Base-by-base conservation (phyloP, 495 filamentous ascomycete species). In the Parathielavia appendiculata region DNA sequence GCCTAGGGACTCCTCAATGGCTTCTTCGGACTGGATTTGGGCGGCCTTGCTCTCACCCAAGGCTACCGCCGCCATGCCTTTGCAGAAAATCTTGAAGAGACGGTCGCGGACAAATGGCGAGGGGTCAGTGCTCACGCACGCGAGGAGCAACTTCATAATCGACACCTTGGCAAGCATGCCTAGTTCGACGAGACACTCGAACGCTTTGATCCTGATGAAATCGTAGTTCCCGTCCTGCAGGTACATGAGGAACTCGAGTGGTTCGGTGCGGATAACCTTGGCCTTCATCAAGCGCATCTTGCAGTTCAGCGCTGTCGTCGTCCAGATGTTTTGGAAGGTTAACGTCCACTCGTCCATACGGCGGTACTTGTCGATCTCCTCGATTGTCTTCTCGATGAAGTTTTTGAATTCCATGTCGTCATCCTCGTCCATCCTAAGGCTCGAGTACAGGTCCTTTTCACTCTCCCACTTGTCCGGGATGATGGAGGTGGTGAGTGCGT, bases 261-360 rank as follows among this genome's bases (percentile, higher is more conserved):
- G 67, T 44, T 85, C 80, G 14, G 75, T 52, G 3, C 83, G 79
- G 32, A 87, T 83, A 46, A 91, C 79, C 13, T 81, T 79, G 11
- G 83, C 85, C 67, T 88, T 83, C 78, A 90, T 88, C 23, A 96
- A 73, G 48, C 75, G 79, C 70, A 83, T 79, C 58, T 88, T 83
- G 71, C 88, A 91, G n/a, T 87, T 79, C 20, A 97, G 73, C 4
- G 91, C 90, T 7, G 92, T 87, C 38, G 81, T 79, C 1, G 95
- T 90, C 69, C 91, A 91, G 54, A 95, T 79, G 61, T 97, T 99
- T 55, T 96, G 90, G 70, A 87, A 95, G 0, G 91, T 95, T 36
- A 86, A 82, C 0, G 87, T 88, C 86, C 91, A 97, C 72, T 97
- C 91, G 64, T 99, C 93, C 79, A 95, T 90, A 45, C 92, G 83